A percentile compares a stretch with the other conserved stretches of the same genome.
Evolutionary conservation across 2,329 filamentous ascomycete species (phyloP).

Genomic region (Elsinoe fawcettii): DNA sequence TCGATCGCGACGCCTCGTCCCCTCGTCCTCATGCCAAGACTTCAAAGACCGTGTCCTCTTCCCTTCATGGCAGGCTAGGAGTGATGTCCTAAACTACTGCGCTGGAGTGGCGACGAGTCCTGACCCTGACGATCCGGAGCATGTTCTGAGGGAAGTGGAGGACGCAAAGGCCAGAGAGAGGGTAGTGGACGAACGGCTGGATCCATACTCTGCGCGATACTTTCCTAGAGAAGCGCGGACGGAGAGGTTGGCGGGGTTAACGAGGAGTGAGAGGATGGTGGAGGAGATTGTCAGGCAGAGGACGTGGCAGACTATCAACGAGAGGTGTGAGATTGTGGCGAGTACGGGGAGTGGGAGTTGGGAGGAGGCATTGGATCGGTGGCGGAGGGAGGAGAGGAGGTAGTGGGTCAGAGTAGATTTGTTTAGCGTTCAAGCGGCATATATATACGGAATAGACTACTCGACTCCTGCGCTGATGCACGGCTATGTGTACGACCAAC

Average conservation of each 20-base stretch:
- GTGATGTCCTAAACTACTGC: constrained; percentile 83
- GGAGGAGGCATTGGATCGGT: constrained; percentile 56
- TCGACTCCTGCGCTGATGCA: constrained; percentile 4
- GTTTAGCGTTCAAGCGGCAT: constrained; percentile 14
- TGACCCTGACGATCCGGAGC: constrained; percentile 78
- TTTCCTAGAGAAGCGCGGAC: constrained; percentile 73
- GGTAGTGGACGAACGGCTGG: constrained; percentile 77
- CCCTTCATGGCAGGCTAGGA: constrained; percentile 76
- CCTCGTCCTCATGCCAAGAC: constrained; percentile 53
- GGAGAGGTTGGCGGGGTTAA: constrained; percentile 63
- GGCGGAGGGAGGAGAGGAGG: constrained; percentile 39
- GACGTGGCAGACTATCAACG: constrained; percentile 71
- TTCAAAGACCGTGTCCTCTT: constrained; percentile 79
- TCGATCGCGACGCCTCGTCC: constrained; percentile 46
- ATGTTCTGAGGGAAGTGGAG: constrained; percentile 61
- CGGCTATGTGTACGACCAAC: no score
- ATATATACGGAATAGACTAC: constrained; percentile 1
- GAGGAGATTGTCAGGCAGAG: constrained; percentile 72
- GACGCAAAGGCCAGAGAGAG: constrained; percentile 61
- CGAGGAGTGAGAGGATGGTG: constrained; percentile 67
- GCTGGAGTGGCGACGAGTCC: constrained; percentile 77
- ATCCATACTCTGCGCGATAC: constrained; percentile 82
- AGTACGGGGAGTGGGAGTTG: constrained; percentile 49
- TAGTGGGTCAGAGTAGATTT: neutral
- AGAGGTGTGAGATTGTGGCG: constrained; percentile 53